A percentile compares a stretch with the other conserved stretches of the same genome.
Evolutionary conservation across 2,329 filamentous ascomycete genomes (phyloP).

Genomic region (Diplodia corticola): DNA sequence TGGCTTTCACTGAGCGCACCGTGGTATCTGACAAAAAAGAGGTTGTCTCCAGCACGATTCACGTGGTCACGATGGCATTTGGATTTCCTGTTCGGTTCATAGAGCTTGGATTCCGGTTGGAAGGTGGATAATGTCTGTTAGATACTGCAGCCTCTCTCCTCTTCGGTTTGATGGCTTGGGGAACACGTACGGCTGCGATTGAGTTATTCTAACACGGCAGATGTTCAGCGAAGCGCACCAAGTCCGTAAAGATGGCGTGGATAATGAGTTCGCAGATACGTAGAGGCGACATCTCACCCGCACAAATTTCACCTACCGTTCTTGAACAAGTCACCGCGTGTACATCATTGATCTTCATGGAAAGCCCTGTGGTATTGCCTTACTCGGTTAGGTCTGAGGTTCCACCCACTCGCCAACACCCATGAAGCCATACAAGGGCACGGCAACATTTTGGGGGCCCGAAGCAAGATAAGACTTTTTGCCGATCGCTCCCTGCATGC

Average conservation of each 20-base stretch:
- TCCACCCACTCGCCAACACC: background rate
- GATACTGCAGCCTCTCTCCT: background rate
- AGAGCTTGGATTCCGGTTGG: background rate
- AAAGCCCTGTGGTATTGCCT: slow-evolving; percentile 10
- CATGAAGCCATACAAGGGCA: slow-evolving; percentile 13
- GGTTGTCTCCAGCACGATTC: background rate
- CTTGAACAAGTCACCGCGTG: background rate
- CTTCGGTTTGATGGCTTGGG: background rate
- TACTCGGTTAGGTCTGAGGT: slow-evolving; percentile 13
- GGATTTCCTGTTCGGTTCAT: slow-evolving; percentile 6
- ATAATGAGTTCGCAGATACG: background rate
- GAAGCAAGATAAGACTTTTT: background rate
- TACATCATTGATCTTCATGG: background rate
- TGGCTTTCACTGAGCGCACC: background rate
- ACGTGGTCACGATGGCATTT: background rate
- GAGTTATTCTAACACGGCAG: too few species aligned
- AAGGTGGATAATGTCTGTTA: background rate
- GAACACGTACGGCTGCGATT: background rate
- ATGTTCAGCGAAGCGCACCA: too few species aligned
- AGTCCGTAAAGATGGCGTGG: background rate
- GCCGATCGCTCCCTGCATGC: background rate
- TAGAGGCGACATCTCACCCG: background rate
- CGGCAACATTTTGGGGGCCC: background rate
- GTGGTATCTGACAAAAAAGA: slow-evolving; percentile 19
- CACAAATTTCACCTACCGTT: background rate